Base-by-base conservation (phyloP, 1,284 basidiomycete genomes). In the Hypsizygus ulmarius region DNA sequence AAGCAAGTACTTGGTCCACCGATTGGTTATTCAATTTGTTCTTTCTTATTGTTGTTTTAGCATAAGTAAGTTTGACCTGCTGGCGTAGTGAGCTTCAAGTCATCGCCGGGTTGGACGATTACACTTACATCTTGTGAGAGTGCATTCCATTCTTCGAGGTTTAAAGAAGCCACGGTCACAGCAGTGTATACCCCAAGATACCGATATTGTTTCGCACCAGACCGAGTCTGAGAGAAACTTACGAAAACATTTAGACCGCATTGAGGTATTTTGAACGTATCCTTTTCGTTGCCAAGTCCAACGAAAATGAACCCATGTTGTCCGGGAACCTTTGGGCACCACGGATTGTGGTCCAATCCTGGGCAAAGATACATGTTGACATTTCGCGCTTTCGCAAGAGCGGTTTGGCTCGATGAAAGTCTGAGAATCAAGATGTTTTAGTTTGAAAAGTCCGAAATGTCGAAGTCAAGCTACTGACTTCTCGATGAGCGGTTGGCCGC, bases 251-350 rank as follows among this genome's bases (percentile, higher is more conserved):
- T 64, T 18, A 64, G 64, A 6, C 40, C 43, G n/a, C 57, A 51
- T 34, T 71, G 67, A 12, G 68, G 61, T 35, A 59, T 49, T 21
- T 54, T 41, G 44, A 73, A 74, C 1, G 65, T 67, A 21, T 66
- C 59, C 42, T 59, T 62, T 35, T 74, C 72, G 36, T 58, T 64
- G 10, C 68, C 69, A 42, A 74, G 64, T 12, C 72, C 73, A 15
- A 75, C 71, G 38, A 76, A 75, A 56, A 75, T 72, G 47, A 68
- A 76, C 6, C 73, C 73, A 43, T 74, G 70, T 45, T 69, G 57
- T 16, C 73, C 73, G 8, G 71, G 68, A 3, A 39, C 51, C 11
- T 60, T 58, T 3, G 73, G 73, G 44, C 70, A 72, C 74, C 73
- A 76, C 10, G 72, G 71, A 45, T 75, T 74, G 40, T 69, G 66